Conservation (phyloP, 139 green algal species). For the Protoeuglena noctilucae region DNA sequence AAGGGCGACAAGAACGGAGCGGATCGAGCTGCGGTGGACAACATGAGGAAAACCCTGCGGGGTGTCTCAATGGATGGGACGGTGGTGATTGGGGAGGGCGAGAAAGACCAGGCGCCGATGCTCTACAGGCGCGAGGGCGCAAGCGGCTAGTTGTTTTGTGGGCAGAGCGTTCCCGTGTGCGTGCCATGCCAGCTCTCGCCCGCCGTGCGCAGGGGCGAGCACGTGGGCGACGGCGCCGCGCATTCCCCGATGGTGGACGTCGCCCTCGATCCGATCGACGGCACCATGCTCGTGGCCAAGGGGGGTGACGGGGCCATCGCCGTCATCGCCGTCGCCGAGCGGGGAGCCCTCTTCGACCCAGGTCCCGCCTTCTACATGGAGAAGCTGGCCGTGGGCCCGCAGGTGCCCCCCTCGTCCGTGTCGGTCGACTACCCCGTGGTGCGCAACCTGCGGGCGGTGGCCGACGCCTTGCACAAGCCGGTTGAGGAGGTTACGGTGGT, state of each 20-base stretch:
- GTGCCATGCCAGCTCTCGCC: too few relatives aligned
- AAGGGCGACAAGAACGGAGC: slow-evolving; percentile 73
- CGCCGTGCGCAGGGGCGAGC: slow-evolving; percentile 21
- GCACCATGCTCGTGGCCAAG: slow-evolving; percentile 8
- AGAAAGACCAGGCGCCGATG: slow-evolving; percentile 70
- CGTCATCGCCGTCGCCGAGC: slow-evolving; percentile 59
- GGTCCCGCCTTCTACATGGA: slow-evolving; percentile 61
- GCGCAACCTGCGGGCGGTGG: slow-evolving; percentile 44
- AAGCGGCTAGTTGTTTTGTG: too few relatives aligned
- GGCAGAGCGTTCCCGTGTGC: too few relatives aligned
- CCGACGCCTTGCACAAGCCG: slow-evolving; percentile 39
- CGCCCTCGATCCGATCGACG: slow-evolving; percentile 46
- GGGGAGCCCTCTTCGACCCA: slow-evolving; percentile 51
- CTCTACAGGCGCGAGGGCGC: slow-evolving; percentile 39
- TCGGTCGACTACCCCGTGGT: slow-evolving; percentile 31
- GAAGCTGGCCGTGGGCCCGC: slow-evolving; percentile 42
- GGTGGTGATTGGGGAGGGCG: slow-evolving; percentile 66
- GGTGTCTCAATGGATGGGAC: slow-evolving; percentile 45
- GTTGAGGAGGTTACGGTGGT: slow-evolving; percentile 54
- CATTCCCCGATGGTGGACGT: slow-evolving; percentile 50
- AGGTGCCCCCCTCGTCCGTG: slow-evolving; percentile 27
- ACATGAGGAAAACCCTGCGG: slow-evolving; percentile 63
- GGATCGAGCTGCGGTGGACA: slow-evolving; percentile 65
- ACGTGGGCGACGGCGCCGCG: slow-evolving; percentile 28
- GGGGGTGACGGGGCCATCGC: slow-evolving; percentile 21